These are phyloP conservation scores for Ettlia oleoabundans DNA, from an alignment of 139 green algal genomes.

Conservation along the genomic window DNA sequence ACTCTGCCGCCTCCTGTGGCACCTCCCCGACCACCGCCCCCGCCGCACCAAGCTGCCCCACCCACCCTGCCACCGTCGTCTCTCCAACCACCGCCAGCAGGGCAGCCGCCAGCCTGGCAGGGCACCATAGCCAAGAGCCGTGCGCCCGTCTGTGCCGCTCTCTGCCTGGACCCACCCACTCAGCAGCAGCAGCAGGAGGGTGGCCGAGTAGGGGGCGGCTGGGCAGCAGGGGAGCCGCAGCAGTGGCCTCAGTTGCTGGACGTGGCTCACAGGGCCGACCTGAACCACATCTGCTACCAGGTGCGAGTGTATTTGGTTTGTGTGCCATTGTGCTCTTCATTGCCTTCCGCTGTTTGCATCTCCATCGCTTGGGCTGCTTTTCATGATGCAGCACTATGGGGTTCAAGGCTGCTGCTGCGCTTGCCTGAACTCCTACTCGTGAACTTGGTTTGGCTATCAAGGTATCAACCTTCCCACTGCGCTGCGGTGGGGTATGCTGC, in stretches of 20 bases:
- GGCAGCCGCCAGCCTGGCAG: slow-evolving; percentile 2
- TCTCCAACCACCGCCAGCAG: not conserved
- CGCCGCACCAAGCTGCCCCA: not conserved
- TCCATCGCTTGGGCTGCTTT: no score
- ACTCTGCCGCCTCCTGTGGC: not conserved
- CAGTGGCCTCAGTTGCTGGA: slow-evolving; percentile 43
- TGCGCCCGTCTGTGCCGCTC: not conserved
- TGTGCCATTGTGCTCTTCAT: not conserved
- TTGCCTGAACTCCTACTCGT: no score
- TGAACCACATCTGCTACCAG: slow-evolving; percentile 34
- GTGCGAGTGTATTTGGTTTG: not conserved
- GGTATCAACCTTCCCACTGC: no score
- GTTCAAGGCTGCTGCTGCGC: no score
- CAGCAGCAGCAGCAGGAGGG: not conserved
- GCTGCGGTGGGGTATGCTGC: no score
- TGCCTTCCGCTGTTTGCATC: not conserved
- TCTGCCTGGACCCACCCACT: not conserved
- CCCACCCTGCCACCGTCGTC: not conserved
- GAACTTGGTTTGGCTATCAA: no score
- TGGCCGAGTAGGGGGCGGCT: not conserved
- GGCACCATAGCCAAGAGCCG: slow-evolving; percentile 32
- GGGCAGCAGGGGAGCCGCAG: slow-evolving; percentile 32
- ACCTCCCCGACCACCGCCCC: no score
- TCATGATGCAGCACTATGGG: no score
- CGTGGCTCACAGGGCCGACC: slow-evolving; percentile 23